These are phyloP conservation scores for Leccinum ochraceum DNA, from an alignment of 768 basidiomycete genomes.

Conservation along the genomic window DNA sequence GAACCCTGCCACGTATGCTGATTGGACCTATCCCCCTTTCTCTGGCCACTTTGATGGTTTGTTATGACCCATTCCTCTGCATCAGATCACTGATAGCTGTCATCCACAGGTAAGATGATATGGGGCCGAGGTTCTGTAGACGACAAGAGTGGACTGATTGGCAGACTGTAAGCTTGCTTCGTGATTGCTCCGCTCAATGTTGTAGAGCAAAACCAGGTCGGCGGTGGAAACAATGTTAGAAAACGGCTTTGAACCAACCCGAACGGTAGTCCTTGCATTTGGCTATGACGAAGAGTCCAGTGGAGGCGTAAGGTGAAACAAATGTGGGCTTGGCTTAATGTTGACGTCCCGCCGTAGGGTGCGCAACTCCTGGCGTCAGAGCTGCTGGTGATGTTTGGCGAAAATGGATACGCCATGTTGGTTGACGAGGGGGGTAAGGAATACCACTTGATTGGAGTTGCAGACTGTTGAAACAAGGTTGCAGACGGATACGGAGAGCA, in stretches of 20 bases:
- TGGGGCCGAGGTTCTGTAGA: conserved; percentile 55
- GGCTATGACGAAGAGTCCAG: conserved; percentile 80
- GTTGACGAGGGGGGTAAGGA: conserved; percentile 84
- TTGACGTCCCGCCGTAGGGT: conserved; percentile 41
- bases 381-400: conserved; percentile 64
- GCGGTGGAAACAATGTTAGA: conserved; percentile 65
- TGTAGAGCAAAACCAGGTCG: conserved; percentile 31
- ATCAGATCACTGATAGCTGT: not conserved
- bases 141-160: conserved; percentile 68
- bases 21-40: conserved; percentile 65
- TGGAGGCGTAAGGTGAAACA: conserved; percentile 40
- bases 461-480: not conserved
- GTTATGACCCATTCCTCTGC: not conserved
- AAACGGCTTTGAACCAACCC: conserved; percentile 60
- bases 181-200: not conserved
- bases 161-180: conserved; percentile 48
- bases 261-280: conserved; percentile 62
- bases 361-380: conserved; percentile 48
- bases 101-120: conserved; percentile 35
- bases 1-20: conserved; percentile 49
- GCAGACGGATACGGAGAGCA: conserved; percentile 51
- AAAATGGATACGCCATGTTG: conserved; percentile 71
- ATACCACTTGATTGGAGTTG: not conserved
- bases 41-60: conserved; percentile 62
- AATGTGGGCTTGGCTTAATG: not conserved